Base-by-base conservation (phyloP, 257 asterid species). In the Handroanthus guayacan region DNA sequence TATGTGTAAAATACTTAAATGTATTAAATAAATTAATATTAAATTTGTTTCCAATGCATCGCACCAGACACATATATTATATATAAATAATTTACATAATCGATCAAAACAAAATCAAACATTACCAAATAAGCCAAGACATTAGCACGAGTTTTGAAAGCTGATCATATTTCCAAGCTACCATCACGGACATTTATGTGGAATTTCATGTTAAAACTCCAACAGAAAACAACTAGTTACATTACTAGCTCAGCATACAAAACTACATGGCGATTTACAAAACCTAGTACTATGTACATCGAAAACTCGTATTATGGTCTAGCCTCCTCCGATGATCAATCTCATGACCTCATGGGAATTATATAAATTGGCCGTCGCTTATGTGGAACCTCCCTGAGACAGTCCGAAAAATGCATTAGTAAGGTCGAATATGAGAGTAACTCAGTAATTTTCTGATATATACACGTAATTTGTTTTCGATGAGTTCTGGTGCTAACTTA, bases 361-460 rank as follows among this genome's bases (percentile, higher is more conserved):
- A 51, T 5, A 65, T 39, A 31, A 34, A 5, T 75, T 57, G 75
- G 64, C 67, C 82, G 87, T 38, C 67, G 86, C 87, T 85, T 83
- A 50, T 63, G 71, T 63, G 75, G 76, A 25, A 62, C 84, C 82
- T 63, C 83, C 89, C 89, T 85, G 87, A 18, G 44, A 77, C 57
- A 39, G 58, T 51, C 16, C 55, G 17, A 13, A 62, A 13, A 52
- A 4, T 4, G 31, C 0, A 1, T 25, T 25, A 25, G 31, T 0
- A 25, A 25, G 31, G 31, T 25, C 31, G 1, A 25, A 25, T 25
- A 25, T 25, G 31, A 25, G 31, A 25, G 31, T 25, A 25, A 25
- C 31, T 25, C 0, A 25, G 31, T 25, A 25, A 25, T 25, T 25
- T 25, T 25, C 1, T 25, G 31, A 25, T 25, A 25, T 25, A 25